Evolutionary conservation across 352 stramenopile species (phyloP).

Genomic region (Achlya hypogyna): DNA sequence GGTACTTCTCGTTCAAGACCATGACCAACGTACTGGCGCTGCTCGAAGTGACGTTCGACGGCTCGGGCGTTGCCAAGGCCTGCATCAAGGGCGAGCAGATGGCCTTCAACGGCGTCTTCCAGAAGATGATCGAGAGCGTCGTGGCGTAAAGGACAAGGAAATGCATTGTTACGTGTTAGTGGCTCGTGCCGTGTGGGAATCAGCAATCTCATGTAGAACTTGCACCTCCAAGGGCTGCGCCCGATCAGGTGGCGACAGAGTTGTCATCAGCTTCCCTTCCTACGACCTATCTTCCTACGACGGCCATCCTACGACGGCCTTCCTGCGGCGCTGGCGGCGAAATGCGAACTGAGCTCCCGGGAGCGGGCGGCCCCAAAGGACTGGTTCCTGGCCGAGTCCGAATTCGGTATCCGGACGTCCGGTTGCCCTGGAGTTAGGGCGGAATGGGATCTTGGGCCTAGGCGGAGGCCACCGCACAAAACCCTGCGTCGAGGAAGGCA

Average conservation of each 20-base stretch:
- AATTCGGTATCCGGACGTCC: neutral
- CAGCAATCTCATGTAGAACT: constrained; percentile 24
- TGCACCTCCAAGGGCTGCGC: constrained; percentile 16
- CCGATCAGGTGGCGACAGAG: constrained; percentile 15
- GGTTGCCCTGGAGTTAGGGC: neutral
- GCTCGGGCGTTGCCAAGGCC: constrained; percentile 85
- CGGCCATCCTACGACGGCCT: neutral
- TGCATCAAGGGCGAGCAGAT: constrained; percentile 93
- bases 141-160: neutral
- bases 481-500: neutral
- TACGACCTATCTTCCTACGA: too few relatives aligned
- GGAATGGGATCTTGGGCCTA: neutral
- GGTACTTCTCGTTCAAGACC: constrained; percentile 93
- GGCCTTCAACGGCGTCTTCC: constrained; percentile 80
- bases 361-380: neutral
- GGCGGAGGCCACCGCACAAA: neutral
- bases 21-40: constrained; percentile 89
- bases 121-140: constrained; percentile 81
- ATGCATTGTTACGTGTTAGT: neutral
- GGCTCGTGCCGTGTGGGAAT: neutral
- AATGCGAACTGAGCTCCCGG: neutral
- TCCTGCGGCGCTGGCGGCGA: neutral
- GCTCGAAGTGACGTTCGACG: constrained; percentile 94
- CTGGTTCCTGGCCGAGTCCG: neutral
- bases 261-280: constrained; percentile 20